Conservation (phyloP, 2,329 filamentous ascomycete genomes). For the Sporothrix dimorphospora region DNA sequence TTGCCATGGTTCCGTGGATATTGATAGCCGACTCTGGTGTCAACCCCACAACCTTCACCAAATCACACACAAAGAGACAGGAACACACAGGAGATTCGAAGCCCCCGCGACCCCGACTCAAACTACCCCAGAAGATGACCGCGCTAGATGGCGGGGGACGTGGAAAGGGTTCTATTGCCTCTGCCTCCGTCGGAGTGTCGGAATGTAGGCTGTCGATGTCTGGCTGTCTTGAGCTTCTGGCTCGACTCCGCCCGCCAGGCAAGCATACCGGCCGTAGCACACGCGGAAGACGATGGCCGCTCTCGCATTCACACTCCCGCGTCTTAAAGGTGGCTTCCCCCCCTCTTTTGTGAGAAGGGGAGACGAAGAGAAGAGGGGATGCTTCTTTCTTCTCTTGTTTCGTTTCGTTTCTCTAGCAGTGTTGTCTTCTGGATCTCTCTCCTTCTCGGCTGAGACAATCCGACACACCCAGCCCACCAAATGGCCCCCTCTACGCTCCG, state of each 20-base stretch:
- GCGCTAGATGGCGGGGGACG: slow-evolving; percentile 5
- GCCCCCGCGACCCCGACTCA: background rate
- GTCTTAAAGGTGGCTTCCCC: background rate
- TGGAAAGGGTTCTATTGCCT: background rate
- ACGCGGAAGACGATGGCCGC: slow-evolving; percentile 13
- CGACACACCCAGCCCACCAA: background rate
- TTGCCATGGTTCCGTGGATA: slow-evolving; percentile 6
- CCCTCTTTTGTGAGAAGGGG: background rate
- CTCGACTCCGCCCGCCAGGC: background rate
- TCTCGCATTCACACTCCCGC: slow-evolving; percentile 1
- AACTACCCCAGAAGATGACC: background rate
- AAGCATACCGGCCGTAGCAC: background rate
- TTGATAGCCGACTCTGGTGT: slow-evolving; percentile 6
- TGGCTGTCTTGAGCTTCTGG: background rate
- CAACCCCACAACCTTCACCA: background rate
- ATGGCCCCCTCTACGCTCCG: slow-evolving; percentile 24
- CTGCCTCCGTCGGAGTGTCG: background rate
- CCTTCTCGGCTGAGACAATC: background rate
- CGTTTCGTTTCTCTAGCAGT: background rate
- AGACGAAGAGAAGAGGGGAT: background rate
- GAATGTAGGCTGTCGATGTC: background rate
- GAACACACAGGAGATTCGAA: background rate
- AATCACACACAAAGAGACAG: background rate
- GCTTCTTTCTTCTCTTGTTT: background rate
- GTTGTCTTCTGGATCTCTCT: background rate